These are phyloP conservation scores for Polychaeton citri DNA, from an alignment of 2,329 filamentous ascomycete genomes.

Conservation along the genomic window DNA sequence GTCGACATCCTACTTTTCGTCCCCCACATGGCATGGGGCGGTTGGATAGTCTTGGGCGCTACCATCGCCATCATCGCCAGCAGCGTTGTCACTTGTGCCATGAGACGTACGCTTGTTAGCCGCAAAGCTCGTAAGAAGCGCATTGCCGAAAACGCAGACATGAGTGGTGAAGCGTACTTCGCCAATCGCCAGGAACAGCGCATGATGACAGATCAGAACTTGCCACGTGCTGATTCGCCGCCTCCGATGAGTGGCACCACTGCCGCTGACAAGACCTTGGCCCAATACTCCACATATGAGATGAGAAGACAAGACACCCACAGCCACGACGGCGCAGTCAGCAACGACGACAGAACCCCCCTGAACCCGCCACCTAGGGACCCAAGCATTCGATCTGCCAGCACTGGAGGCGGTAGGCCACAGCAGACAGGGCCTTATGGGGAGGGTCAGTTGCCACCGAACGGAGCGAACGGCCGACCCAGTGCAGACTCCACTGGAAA, in stretches of 20 bases:
- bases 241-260: slow-evolving; percentile 40
- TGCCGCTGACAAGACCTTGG: slow-evolving; percentile 42
- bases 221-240: slow-evolving; percentile 39
- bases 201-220: slow-evolving; percentile 20
- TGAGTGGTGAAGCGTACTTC: slow-evolving; percentile 92
- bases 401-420: slow-evolving; percentile 13
- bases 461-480: slow-evolving; percentile 18
- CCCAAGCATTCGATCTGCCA: slow-evolving; percentile 38
- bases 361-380: slow-evolving; percentile 46
- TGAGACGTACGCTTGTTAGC: slow-evolving; percentile 82
- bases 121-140: slow-evolving; percentile 86
- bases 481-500: slow-evolving; percentile 20
- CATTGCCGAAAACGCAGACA: slow-evolving; percentile 88
- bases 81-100: slow-evolving; percentile 79
- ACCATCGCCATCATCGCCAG: slow-evolving; percentile 74
- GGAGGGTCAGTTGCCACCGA: slow-evolving; percentile 27
- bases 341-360: slow-evolving; percentile 57
- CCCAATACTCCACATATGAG: slow-evolving; percentile 53
- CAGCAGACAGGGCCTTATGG: slow-evolving; percentile 21
- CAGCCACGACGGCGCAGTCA: slow-evolving; percentile 12
- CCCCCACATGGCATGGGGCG: slow-evolving; percentile 85
- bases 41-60: slow-evolving; percentile 81
- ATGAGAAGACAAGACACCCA: slow-evolving; percentile 42
- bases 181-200: slow-evolving; percentile 31
- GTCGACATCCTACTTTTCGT: slow-evolving; percentile 91